phyloP scores from a whole-genome alignment of 139 green algal genomes.

The Coelastrella sp. region DNA sequence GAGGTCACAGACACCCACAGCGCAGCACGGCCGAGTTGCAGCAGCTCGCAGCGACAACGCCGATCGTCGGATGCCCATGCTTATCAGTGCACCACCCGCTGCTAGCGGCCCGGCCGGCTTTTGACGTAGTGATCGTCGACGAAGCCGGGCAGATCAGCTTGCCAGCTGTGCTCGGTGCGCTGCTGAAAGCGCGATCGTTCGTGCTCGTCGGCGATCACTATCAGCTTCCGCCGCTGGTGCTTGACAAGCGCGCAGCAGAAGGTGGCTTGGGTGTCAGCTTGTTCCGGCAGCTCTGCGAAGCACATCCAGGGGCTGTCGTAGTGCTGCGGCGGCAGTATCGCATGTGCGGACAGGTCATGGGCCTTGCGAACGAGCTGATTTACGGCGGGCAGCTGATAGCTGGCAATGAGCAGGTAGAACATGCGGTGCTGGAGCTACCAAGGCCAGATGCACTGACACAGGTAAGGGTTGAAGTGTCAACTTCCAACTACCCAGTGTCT shows the following conservation, averaged over 20 bases:
- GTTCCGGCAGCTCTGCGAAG: conserved; percentile 85
- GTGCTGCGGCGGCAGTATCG: conserved; percentile 90
- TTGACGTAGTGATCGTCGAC: conserved; percentile 97
- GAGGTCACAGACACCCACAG: conserved; percentile 53
- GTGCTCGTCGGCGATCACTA: conserved; percentile 89
- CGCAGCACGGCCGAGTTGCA: conserved; percentile 28
- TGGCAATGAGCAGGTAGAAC: conserved; percentile 71
- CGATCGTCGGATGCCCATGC: conserved; percentile 65
- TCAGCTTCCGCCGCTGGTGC: conserved; percentile 77
- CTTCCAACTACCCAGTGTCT: background rate
- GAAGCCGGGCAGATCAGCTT: conserved; percentile 93
- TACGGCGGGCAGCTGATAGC: conserved; percentile 85
- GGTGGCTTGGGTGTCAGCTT: conserved; percentile 83
- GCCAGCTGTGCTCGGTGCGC: conserved; percentile 74
- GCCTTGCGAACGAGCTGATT: conserved; percentile 88
- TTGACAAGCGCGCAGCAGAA: conserved; percentile 64
- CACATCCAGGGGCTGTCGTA: conserved; percentile 84
- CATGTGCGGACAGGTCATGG: conserved; percentile 90
- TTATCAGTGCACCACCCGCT: conserved; percentile 75
- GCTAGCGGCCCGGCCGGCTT: conserved; percentile 70
- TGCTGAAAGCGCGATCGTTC: conserved; percentile 78
- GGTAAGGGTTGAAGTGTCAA: no score
- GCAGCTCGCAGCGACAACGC: conserved; percentile 18
- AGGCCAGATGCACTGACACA: background rate
- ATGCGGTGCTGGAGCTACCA: conserved; percentile 62